Conservation (phyloP, 2,329 filamentous ascomycete genomes). For the Fusarium continuum region DNA sequence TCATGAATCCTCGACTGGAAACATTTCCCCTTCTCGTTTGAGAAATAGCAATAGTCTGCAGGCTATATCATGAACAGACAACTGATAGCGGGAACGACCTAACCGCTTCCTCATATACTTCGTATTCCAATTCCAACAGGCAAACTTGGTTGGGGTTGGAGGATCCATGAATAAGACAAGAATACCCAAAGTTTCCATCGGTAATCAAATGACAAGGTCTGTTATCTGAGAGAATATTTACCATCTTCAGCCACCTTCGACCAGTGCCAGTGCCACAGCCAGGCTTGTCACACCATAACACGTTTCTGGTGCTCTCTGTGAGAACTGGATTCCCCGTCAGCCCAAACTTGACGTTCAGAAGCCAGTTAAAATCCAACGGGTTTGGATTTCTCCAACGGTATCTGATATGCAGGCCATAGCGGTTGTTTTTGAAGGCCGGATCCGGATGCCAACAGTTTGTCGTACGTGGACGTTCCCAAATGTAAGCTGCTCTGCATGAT, state of each 20-base stretch:
- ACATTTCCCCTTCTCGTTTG: too few relatives aligned
- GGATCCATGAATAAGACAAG: neutral
- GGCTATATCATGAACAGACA: too few relatives aligned
- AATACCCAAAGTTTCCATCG: neutral
- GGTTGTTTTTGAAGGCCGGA: fast-evolving
- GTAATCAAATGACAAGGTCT: too few relatives aligned
- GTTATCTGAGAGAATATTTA: neutral
- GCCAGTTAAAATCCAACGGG: neutral
- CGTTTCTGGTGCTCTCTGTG: neutral
- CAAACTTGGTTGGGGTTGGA: neutral
- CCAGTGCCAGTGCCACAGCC: constrained; percentile 1
- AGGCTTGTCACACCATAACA: constrained; percentile 6
- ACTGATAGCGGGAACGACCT: too few relatives aligned
- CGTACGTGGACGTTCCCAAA: neutral
- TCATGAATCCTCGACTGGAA: too few relatives aligned
- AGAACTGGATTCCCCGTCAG: neutral
- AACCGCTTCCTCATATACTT: neutral
- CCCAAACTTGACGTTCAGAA: neutral
- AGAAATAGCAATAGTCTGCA: too few relatives aligned
- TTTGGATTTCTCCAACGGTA: neutral
- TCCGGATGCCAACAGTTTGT: neutral
- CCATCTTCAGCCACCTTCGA: constrained; percentile 2
- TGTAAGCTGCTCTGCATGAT: neutral
- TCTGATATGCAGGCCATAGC: neutral
- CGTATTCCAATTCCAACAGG: neutral